Evolutionary conservation across 495 filamentous ascomycete species (phyloP), one percentile per base, ranked within the genome.

Genomic region (Cercophora samala): DNA sequence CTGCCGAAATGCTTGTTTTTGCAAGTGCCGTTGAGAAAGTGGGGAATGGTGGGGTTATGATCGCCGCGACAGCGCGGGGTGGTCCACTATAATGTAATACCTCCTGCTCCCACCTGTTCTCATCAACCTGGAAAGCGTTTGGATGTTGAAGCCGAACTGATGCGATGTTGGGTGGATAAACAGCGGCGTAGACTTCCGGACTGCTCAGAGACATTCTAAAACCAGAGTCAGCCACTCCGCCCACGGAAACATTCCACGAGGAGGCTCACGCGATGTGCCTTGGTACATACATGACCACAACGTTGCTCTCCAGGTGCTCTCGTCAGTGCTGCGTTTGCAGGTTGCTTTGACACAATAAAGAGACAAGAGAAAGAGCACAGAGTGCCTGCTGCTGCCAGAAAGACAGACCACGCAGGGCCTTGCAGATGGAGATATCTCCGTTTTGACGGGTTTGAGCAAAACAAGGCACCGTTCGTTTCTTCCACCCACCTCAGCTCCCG

Each of bases 141-240:
- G n/a, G 56, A 5, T 15, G 19, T 58, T 23, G 13, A 3, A 13
- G 11, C 24, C 24, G 4, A 55, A 55, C 53, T 55, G 18, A 22
- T 55, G 53, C 3, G 18, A 13, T 55, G 3, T 4, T 55, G 17
- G 53, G 3, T 55, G 56, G 3, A 3, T 4, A 23, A 59, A 19
- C 21, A 23, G 13, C 29, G 58, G 24, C 15, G 5, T 32, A 61
- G 32, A 32, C 6, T 19, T 61, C 58, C 58, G 58, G 58, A 32
- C n/a, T 56, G 18, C 18, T 56, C 53, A 56, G 53, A 56, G 53
- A 56, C 53, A 56, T 56, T 23, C 53, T 56, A 23, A 56, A 56
- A 23, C 53, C n/a, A 19, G 53, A 56, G 53, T 46, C 37, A 13
- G 37, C 37, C 37, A 46, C 37, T 18, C 37, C 3, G 37, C 15